phyloP scores from a whole-genome alignment of 331 rosid genomes.

The Malus hybrid region DNA sequence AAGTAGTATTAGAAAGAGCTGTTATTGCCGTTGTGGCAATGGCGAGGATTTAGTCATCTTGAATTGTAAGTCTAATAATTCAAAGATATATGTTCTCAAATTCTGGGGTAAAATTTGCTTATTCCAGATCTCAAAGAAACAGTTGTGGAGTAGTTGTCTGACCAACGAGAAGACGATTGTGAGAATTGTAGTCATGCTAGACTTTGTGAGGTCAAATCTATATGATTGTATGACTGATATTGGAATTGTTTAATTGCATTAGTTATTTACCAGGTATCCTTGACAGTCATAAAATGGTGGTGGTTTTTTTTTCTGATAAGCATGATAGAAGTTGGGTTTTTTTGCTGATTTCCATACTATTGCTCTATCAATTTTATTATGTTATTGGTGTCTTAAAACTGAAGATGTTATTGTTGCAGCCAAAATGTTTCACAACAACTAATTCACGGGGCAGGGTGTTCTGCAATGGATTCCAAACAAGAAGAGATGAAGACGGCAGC shows the following conservation, averaged over 20 bases:
- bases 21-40: not conserved
- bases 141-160: not conserved
- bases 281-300: not conserved
- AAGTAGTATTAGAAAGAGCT: not conserved
- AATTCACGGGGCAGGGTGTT: not conserved
- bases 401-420: not conserved
- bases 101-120: not conserved
- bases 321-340: not conserved
- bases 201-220: not conserved
- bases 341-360: not conserved
- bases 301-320: not conserved
- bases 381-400: not conserved
- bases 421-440: not conserved
- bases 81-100: not conserved
- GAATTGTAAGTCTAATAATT: not conserved
- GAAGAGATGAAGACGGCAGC: conserved; percentile 13
- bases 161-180: not conserved
- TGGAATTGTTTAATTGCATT: not conserved
- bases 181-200: not conserved
- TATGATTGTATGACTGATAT: not conserved
- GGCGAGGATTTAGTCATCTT: not conserved
- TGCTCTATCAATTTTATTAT: not conserved
- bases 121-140: not conserved
- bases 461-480: not conserved
- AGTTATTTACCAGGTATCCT: not conserved